Conservation (phyloP, 2,329 filamentous ascomycete species). For the Salinomyces thailandicus region DNA sequence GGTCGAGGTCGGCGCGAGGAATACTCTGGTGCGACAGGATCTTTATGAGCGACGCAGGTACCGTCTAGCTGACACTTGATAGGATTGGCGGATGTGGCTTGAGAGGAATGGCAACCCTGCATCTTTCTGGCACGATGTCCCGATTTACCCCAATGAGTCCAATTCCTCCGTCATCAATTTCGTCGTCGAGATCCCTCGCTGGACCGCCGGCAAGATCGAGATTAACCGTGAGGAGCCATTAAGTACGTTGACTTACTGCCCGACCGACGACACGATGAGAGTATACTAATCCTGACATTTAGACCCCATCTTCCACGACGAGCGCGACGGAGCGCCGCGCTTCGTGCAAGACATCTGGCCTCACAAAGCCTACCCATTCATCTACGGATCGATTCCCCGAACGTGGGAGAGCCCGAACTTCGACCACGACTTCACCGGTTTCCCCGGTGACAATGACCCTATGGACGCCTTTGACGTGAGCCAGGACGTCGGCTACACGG, state of each 20-base stretch:
- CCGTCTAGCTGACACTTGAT: background rate
- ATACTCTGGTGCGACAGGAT: background rate
- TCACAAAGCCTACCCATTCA: constrained; percentile 35
- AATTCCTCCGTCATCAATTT: constrained; percentile 30
- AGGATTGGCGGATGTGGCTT: constrained; percentile 6
- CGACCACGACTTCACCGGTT: constrained; percentile 30
- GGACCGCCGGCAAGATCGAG: constrained; percentile 25
- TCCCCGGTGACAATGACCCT: constrained; percentile 34
- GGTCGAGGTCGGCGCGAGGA: background rate
- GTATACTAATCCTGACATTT: too few relatives aligned
- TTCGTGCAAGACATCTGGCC: constrained; percentile 37
- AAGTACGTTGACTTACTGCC: constrained; percentile 12
- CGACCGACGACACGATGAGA: background rate
- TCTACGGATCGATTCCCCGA: constrained; percentile 37
- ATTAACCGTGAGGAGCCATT: constrained; percentile 30
- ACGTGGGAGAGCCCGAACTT: constrained; percentile 37
- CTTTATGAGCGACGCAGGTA: background rate
- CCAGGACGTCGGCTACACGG: constrained; percentile 26
- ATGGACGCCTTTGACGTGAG: constrained; percentile 34
- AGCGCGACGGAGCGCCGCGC: constrained; percentile 27
- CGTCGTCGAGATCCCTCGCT: constrained; percentile 35
- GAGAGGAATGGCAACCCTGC: constrained; percentile 1
- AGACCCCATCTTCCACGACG: constrained; percentile 35
- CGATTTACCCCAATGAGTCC: constrained; percentile 28
- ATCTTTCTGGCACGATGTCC: constrained; percentile 28